Percentiles rank a stretch among this genome's conserved stretches.
These are phyloP conservation scores for Neoboletus subvelutipes DNA, from an alignment of 768 basidiomycete genomes.

Conservation along the genomic window DNA sequence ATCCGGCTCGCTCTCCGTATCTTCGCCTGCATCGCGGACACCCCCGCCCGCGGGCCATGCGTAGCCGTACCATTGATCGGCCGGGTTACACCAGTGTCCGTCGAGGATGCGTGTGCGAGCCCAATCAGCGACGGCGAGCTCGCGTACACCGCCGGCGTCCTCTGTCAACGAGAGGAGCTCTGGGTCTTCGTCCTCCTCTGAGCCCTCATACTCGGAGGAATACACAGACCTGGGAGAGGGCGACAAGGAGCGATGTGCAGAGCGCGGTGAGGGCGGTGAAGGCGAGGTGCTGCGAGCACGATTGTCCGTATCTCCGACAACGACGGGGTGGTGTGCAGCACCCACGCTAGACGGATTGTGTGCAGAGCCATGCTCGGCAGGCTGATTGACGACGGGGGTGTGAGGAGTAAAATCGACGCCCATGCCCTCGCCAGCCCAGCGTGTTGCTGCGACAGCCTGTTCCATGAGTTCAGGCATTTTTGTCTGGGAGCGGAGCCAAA, in stretches of 20 bases:
- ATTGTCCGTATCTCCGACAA: slow-evolving; percentile 11
- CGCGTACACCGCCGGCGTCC: slow-evolving; percentile 44
- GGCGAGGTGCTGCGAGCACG: slow-evolving; percentile 27
- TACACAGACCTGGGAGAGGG: slow-evolving; percentile 31
- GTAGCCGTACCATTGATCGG: slow-evolving; percentile 62
- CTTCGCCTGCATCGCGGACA: slow-evolving; percentile 28
- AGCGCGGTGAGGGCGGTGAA: slow-evolving; percentile 27
- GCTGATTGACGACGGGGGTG: slow-evolving; percentile 12
- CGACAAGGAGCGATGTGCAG: slow-evolving; percentile 30
- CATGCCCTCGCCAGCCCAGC: slow-evolving; percentile 41
- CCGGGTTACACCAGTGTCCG: slow-evolving; percentile 74
- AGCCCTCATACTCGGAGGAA: slow-evolving; percentile 35
- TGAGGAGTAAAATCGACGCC: slow-evolving; percentile 30
- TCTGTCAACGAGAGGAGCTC: slow-evolving; percentile 45
- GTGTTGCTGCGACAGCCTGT: slow-evolving; percentile 63
- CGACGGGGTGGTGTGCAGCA: slow-evolving; percentile 1
- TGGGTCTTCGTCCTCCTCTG: slow-evolving; percentile 45
- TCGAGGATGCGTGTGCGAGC: slow-evolving; percentile 69
- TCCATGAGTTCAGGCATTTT: slow-evolving; percentile 64
- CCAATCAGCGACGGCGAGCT: slow-evolving; percentile 70
- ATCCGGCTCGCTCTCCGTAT: slow-evolving; percentile 31
- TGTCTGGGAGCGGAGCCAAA: slow-evolving; percentile 65
- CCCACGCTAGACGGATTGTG: slow-evolving; percentile 9
- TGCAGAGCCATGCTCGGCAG: slow-evolving; percentile 8
- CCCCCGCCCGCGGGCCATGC: slow-evolving; percentile 39